Evolutionary conservation across 164 flowering plant genomes (phyloP), one percentile per base, ranked within the genome.

Genomic region (Akebia trifoliata): DNA sequence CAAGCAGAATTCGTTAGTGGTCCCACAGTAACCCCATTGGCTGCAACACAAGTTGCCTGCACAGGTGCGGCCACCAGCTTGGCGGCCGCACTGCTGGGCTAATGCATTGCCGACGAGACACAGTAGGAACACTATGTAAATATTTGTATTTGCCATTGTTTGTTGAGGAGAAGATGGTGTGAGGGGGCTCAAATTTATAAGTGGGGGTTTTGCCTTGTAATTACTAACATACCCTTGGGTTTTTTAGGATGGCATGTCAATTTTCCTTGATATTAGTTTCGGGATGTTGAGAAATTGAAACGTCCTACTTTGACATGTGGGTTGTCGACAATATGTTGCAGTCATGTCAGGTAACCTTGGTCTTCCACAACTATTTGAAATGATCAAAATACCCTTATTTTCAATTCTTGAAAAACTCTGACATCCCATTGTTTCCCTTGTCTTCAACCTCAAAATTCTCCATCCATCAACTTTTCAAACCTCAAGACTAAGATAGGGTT

Each of bases 21-120:
- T 51, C 2, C 81, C 78, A 37, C 78, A 76, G 45, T 57, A 76
- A 8, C 81, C 81, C 15, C 43, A 64, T 20, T 73, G 73, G 67
- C 80, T 76, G 57, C 80, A 72, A 30, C 80, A 76, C 0, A 64
- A 30, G 71, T 76, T 72, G 62, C 54, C 57, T 0, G 52, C 25
- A 29, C 81, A 76, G 8, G 72, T 69, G 50, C n/a, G n/a, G 30
- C 77, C 75, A 15, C 81, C 75, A 20, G 63, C 77, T 50, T 76
- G 74, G 6, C 61, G 45, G 6, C 81, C 81, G 32, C 81, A 76
- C 11, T 68, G 63, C 44, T 76, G 67, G 34, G 70, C 76, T 7
- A 54, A 12, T 1, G 68, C 68, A 8, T 8, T 31, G 9, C 50
- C 71, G 11, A 40, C 43, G 9, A 60, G 39, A 40, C 24, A 40